These are phyloP conservation scores for Leptographium lundbergii DNA, from an alignment of 2,329 filamentous ascomycete genomes.

Conservation along the genomic window DNA sequence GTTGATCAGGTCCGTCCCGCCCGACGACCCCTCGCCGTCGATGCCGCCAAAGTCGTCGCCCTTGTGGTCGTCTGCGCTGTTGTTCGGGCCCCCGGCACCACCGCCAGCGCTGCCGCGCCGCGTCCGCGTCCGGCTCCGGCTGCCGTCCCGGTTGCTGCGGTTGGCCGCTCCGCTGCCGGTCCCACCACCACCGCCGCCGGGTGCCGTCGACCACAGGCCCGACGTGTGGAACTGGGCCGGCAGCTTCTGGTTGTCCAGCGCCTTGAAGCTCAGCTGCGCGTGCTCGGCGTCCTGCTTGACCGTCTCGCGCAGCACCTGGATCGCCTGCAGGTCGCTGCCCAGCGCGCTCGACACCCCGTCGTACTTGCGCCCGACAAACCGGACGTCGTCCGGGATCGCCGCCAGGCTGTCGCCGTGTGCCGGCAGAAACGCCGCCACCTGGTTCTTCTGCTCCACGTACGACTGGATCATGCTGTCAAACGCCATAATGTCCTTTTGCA, in stretches of 20 bases:
- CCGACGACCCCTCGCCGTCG: slow-evolving; percentile 25
- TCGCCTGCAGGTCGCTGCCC: slow-evolving; percentile 26
- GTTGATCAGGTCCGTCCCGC: slow-evolving; percentile 46
- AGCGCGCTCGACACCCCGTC: slow-evolving; percentile 29
- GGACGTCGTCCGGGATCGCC: slow-evolving; percentile 29
- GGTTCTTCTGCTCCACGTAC: slow-evolving; percentile 65
- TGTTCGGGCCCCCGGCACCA: slow-evolving; percentile 19
- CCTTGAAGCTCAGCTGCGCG: slow-evolving; percentile 30
- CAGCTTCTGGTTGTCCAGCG: slow-evolving; percentile 32
- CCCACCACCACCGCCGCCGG: slow-evolving; percentile 17
- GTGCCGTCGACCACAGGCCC: slow-evolving; percentile 27
- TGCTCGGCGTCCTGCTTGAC: slow-evolving; percentile 28
- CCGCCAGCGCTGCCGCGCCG: not conserved
- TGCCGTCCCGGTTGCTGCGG: slow-evolving; percentile 17
- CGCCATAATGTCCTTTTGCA: slow-evolving; percentile 64
- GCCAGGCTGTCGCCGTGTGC: slow-evolving; percentile 31
- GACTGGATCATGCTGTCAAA: slow-evolving; percentile 71
- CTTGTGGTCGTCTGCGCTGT: not conserved
- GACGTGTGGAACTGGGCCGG: slow-evolving; percentile 36
- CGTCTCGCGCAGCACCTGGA: slow-evolving; percentile 27
- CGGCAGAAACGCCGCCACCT: slow-evolving; percentile 57
- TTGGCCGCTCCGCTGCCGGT: slow-evolving; percentile 18
- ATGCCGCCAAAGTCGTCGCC: slow-evolving; percentile 12
- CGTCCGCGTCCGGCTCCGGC: slow-evolving; percentile 17
- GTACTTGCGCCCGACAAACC: slow-evolving; percentile 30